phyloP scores from a whole-genome alignment of 495 filamentous ascomycete genomes.

The Xylaria venustula region DNA sequence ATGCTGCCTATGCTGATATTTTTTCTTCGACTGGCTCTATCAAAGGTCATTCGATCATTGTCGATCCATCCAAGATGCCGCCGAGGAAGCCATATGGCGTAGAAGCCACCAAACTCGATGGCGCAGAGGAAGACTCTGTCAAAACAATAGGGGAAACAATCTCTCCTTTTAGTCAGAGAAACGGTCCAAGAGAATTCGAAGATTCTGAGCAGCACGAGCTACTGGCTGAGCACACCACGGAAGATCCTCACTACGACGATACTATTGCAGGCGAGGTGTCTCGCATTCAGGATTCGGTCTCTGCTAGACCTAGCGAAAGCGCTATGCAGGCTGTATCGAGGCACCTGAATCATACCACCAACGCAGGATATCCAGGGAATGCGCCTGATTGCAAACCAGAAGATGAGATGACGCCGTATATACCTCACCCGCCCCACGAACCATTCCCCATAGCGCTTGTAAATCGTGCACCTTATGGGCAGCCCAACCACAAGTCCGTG shows the following conservation, averaged over 20 bases:
- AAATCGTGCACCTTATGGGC: conserved; percentile 63
- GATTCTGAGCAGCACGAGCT: conserved; percentile 21
- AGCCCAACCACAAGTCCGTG: conserved; percentile 56
- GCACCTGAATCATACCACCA: conserved; percentile 63
- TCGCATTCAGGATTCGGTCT: conserved; percentile 55
- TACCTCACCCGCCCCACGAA: conserved; percentile 50
- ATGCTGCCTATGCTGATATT: conserved; percentile 22
- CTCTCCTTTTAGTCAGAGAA: neutral
- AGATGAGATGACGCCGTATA: conserved; percentile 53
- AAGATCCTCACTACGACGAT: conserved; percentile 62
- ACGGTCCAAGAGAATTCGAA: neutral
- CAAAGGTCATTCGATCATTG: conserved; percentile 22
- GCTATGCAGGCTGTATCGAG: conserved; percentile 55
- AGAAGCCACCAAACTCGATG: neutral
- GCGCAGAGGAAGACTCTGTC: neutral
- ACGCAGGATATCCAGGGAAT: conserved; percentile 48
- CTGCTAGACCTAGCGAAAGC: conserved; percentile 49
- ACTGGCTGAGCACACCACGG: conserved; percentile 51
- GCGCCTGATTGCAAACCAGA: conserved; percentile 52
- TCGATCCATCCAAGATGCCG: conserved; percentile 26
- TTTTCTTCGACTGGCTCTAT: conserved; percentile 27
- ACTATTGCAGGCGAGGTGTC: conserved; percentile 57
- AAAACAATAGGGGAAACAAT: neutral
- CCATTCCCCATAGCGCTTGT: conserved; percentile 72
- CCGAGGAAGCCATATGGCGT: conserved; percentile 18